Percentiles rank a stretch among this genome's conserved stretches.
These are phyloP conservation scores for Nakazawaea pomicola DNA, from an alignment of 805 yeast genomes.

Conservation along the genomic window DNA sequence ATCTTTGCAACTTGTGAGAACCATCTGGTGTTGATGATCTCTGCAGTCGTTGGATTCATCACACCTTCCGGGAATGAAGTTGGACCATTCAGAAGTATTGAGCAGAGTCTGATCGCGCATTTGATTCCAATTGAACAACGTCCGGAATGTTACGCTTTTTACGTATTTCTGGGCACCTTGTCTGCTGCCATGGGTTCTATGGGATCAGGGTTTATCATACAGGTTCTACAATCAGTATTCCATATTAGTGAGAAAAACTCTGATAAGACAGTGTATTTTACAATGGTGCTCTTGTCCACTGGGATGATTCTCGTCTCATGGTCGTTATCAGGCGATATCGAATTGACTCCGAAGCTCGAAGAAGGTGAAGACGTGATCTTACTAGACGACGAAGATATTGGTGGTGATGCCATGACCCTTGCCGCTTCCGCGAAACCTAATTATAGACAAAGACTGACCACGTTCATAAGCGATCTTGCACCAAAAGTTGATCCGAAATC, in stretches of 20 bases:
- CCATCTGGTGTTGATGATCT: conserved; percentile 28
- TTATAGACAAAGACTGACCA: not conserved
- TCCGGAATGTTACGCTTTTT: conserved; percentile 57
- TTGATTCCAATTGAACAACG: conserved; percentile 35
- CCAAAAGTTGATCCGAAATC: conserved; percentile 18
- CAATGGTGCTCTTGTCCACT: conserved; percentile 18
- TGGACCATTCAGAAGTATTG: conserved; percentile 55
- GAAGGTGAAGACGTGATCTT: conserved; percentile 2
- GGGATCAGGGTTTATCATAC: conserved; percentile 31
- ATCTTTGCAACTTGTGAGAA: conserved; percentile 30
- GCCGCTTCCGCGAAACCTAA: not conserved
- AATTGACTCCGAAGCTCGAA: conserved; percentile 1
- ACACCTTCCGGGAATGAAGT: conserved; percentile 58
- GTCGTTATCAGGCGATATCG: conserved; percentile 17
- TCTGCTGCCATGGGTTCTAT: conserved; percentile 44
- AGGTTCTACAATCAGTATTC: conserved; percentile 15
- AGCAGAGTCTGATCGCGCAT: conserved; percentile 47
- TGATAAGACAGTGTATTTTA: conserved; percentile 27
- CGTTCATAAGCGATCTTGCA: conserved; percentile 9
- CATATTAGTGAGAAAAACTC: conserved; percentile 22
- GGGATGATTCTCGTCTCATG: conserved; percentile 17
- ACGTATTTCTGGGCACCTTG: conserved; percentile 42
- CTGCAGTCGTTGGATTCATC: conserved; percentile 44
- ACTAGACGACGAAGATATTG: conserved; percentile 8
- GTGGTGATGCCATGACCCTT: not conserved